These are phyloP conservation scores for Aspergillus pseudoviridinutans DNA, from an alignment of 2,329 filamentous ascomycete genomes.

Conservation along the genomic window DNA sequence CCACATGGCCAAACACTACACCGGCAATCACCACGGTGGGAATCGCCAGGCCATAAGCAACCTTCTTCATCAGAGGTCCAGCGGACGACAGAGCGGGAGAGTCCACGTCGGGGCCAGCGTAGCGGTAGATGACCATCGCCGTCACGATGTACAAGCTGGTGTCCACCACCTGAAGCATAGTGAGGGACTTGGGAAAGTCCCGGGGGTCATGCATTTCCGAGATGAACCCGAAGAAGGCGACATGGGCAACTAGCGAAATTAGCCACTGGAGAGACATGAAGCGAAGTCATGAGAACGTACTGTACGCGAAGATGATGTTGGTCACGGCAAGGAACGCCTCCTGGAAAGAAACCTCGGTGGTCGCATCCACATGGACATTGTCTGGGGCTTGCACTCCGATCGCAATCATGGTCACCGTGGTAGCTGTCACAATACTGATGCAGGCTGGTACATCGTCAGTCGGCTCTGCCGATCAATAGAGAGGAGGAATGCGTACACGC, in stretches of 20 bases:
- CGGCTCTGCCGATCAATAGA: neutral
- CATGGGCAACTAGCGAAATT: conserved; percentile 47
- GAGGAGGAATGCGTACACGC: conserved; percentile 40
- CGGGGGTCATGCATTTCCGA: conserved; percentile 59
- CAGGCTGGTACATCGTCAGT: conserved; percentile 45
- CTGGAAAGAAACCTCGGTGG: conserved; percentile 44
- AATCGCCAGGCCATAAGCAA: conserved; percentile 64
- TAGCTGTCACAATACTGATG: conserved; percentile 58
- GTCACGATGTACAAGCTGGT: conserved; percentile 62
- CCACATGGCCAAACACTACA: conserved; percentile 65
- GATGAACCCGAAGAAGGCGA: conserved; percentile 64
- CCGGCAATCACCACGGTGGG: conserved; percentile 66
- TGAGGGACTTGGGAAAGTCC: conserved; percentile 60
- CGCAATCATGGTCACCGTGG: conserved; percentile 62
- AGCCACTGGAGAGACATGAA: neutral
- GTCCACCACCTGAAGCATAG: conserved; percentile 57
- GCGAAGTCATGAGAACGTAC: conserved; percentile 21
- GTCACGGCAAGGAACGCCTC: conserved; percentile 57
- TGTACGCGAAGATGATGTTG: conserved; percentile 69
- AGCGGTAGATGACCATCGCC: conserved; percentile 65
- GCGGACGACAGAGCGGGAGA: conserved; percentile 65
- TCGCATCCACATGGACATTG: conserved; percentile 31
- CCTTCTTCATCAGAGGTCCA: conserved; percentile 52
- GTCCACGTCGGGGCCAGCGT: conserved; percentile 56
- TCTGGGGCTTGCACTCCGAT: conserved; percentile 53